These are phyloP conservation scores for Holtermannia corniformis DNA, from an alignment of 768 basidiomycete species.

Conservation along the genomic window DNA sequence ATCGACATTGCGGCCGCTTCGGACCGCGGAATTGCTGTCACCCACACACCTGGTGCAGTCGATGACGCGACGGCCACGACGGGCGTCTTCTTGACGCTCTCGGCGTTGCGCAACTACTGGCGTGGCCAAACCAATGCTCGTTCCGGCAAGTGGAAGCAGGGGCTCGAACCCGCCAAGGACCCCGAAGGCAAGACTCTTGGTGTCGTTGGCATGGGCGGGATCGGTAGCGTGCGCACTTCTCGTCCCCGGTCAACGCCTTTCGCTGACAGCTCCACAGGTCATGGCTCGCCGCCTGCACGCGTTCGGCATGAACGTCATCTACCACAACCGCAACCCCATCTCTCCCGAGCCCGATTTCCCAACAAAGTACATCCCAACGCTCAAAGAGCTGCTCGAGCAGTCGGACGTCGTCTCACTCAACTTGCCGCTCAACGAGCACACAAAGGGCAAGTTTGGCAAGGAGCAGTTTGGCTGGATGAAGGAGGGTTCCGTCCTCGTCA, in stretches of 20 bases:
- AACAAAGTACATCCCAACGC: conserved; percentile 55
- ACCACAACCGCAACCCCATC: conserved; percentile 49
- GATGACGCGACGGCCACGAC: conserved; percentile 70
- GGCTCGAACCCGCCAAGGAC: conserved; percentile 29
- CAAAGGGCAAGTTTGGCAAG: conserved; percentile 62
- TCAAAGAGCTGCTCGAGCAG: conserved; percentile 55
- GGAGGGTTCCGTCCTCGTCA: conserved; percentile 66
- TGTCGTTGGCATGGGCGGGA: conserved; percentile 45
- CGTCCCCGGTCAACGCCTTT: conserved; percentile 60
- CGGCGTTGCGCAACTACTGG: conserved; percentile 54
- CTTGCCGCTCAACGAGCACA: conserved; percentile 67
- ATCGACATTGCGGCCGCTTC: conserved; percentile 69
- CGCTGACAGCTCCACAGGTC: conserved; percentile 69
- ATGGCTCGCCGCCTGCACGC: conserved; percentile 49
- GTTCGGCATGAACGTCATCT: conserved; percentile 84
- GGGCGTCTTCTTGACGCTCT: conserved; percentile 27
- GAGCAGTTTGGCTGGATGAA: conserved; percentile 68
- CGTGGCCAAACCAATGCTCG: conserved; percentile 50
- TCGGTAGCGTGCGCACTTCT: conserved; percentile 49
- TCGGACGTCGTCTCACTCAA: conserved; percentile 80
- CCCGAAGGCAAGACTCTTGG: conserved; percentile 40
- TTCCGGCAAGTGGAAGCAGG: conserved; percentile 33
- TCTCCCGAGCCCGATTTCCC: conserved; percentile 59
- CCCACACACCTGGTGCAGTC: conserved; percentile 83
- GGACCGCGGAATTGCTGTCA: conserved; percentile 62